These are phyloP conservation scores for Hyphopichia khmerensis DNA, from an alignment of 1,139 yeast genomes.

Conservation along the genomic window DNA sequence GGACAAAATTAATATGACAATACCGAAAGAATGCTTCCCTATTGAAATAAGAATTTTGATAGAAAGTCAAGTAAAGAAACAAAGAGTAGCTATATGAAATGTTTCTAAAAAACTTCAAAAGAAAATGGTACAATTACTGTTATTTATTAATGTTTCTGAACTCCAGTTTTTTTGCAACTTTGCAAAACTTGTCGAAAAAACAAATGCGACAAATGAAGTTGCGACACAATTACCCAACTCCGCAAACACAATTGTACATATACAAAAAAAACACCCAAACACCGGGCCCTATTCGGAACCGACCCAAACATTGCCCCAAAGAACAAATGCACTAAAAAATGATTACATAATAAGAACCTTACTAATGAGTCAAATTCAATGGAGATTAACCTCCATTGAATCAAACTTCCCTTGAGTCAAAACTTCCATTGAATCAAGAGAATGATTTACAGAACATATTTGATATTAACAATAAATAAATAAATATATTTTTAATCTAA, in stretches of 20 bases:
- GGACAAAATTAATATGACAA: background rate
- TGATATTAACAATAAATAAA: background rate
- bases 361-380: background rate
- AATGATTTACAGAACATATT: too few species aligned
- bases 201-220: background rate
- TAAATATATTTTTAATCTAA: background rate
- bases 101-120: too few species aligned
- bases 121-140: too few species aligned
- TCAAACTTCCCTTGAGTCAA: too few species aligned
- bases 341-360: too few species aligned
- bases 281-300: too few species aligned
- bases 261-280: too few species aligned
- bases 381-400: background rate
- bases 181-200: background rate
- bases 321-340: too few species aligned
- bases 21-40: constrained; percentile 2
- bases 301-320: too few species aligned
- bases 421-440: background rate
- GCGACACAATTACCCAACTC: background rate
- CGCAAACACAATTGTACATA: background rate
- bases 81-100: too few species aligned
- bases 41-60: constrained; percentile 1
- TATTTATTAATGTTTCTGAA: background rate
- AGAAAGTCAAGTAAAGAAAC: background rate
- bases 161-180: background rate